phyloP scores from a whole-genome alignment of 768 basidiomycete species.

The Daedaleopsis nitida region DNA sequence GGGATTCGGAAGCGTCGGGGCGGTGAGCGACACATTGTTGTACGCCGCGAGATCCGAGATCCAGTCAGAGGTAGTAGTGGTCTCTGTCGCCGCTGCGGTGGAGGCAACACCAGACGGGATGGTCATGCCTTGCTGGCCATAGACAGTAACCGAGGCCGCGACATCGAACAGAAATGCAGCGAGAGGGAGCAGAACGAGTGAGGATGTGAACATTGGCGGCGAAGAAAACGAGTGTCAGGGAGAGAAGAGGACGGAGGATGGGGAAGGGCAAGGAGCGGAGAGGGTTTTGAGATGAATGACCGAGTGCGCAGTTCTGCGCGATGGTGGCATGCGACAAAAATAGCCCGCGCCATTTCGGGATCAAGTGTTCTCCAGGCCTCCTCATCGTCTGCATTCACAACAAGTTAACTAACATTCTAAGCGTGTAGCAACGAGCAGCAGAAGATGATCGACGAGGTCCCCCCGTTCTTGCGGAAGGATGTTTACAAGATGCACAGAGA shows the following conservation, averaged over 20 bases:
- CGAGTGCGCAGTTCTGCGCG: too few species aligned
- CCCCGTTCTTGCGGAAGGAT: too few species aligned
- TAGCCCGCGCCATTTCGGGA: too few species aligned
- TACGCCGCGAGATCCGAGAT: slow-evolving; percentile 26
- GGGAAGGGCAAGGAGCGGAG: background rate
- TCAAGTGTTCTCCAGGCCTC: too few species aligned
- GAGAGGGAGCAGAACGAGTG: slow-evolving; percentile 17
- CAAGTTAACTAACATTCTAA: too few species aligned
- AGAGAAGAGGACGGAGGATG: background rate
- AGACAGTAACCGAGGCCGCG: slow-evolving; percentile 18
- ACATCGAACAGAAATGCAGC: slow-evolving; percentile 5
- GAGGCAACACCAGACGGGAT: slow-evolving; percentile 12
- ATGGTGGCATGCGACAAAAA: too few species aligned
- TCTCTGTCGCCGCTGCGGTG: slow-evolving; percentile 3
- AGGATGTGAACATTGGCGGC: slow-evolving; percentile 12
- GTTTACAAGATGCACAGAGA: too few species aligned
- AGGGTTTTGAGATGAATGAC: background rate
- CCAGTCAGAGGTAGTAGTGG: slow-evolving; percentile 1
- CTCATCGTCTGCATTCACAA: too few species aligned
- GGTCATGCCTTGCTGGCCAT: slow-evolving; percentile 32
- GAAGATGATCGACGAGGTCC: too few species aligned
- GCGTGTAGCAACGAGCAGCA: too few species aligned
- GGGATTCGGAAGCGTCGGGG: slow-evolving; percentile 32
- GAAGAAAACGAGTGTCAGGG: slow-evolving; percentile 4
- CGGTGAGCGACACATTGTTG: slow-evolving; percentile 32